A percentile compares a stretch with the other conserved stretches of the same genome.
Conservation (phyloP, 257 asterid genomes). For the Solanum boliviense region DNA sequence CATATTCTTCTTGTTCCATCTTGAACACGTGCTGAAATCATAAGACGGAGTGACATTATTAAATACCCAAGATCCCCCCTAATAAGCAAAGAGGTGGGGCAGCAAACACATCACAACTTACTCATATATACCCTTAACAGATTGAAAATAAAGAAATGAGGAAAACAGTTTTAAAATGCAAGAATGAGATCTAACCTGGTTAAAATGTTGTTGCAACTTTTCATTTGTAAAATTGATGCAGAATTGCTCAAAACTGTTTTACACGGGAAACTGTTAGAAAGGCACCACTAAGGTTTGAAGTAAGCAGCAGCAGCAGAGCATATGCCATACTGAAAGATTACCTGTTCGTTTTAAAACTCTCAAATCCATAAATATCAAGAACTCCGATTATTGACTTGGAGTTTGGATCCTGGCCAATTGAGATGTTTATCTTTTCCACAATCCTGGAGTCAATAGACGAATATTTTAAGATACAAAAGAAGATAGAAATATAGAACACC, state of each 20-base stretch:
- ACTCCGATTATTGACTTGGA: conserved; percentile 92
- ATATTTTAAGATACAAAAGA: conserved; percentile 1
- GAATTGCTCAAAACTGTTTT: conserved; percentile 92
- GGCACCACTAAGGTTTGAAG: not conserved
- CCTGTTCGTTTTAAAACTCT: conserved; percentile 82
- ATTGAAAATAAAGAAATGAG: not conserved
- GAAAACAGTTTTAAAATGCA: not conserved
- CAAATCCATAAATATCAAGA: conserved; percentile 96
- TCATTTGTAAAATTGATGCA: conserved; percentile 98
- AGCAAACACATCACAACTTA: not conserved
- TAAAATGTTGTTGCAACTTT: conserved; percentile 98
- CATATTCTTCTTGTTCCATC: conserved; percentile 99
- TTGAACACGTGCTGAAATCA: conserved; percentile 89
- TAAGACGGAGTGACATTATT: not conserved
- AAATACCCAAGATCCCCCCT: not conserved
- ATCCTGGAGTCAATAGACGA: conserved; percentile 45
- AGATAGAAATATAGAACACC: not conserved
- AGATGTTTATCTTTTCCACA: conserved; percentile 79
- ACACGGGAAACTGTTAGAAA: not conserved
- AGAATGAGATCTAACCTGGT: conserved; percentile 57
- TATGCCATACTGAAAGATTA: not conserved
- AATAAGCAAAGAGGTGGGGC: not conserved
- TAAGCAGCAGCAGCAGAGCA: not conserved
- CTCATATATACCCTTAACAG: not conserved
- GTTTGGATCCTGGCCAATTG: conserved; percentile 98